Base-by-base conservation (phyloP, 768 basidiomycete species). In the Kwoniella bestiolae region DNA sequence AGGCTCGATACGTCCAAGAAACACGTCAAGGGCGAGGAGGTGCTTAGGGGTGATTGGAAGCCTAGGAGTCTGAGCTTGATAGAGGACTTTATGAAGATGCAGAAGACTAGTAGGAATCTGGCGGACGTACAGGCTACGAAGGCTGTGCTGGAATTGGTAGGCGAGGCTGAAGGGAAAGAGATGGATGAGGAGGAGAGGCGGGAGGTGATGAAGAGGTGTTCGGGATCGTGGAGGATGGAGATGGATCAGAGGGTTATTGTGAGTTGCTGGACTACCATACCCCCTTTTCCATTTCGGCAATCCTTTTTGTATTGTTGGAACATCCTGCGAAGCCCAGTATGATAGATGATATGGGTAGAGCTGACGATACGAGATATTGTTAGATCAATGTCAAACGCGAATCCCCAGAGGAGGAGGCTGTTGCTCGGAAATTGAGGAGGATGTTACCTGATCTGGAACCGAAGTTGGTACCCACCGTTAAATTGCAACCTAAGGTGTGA, bases 1-100 rank as follows among this genome's bases (percentile, higher is more conserved):
- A 84, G 94, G 44, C 84, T 98, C 56, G 93, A 99, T 82, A 97
- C 95, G 1, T 88, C 91, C 29, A 90, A 91, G 31, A 94, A 93
- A 79, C 97, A 94, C 81, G 94, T 99, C 0, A 86, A 89, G 49
- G 95, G 95, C 7, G 94, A 98, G 79, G 94, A 97, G 73, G 81
- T 84, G 3, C 84, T 98, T 29, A 23, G n/a, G 11, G 88, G 86
- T 5, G 80, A 84, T 21, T 98, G 95, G 94, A 90, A 88, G 71
- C 88, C 94, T 47, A 86, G 94, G 49, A 92, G 94, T 8, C 85
- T 97, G 28, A 89, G 89, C 1, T 88, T 93, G 9, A 89, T 99
- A 28, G 89, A 95, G 69, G 95, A 97, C 76, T 90, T 91, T 76
- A 84, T 84, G 52, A 85, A 88, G 63, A 82, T 92, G n/a, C 84